Conservation (phyloP, 768 basidiomycete species). For the Mycena venus region DNA sequence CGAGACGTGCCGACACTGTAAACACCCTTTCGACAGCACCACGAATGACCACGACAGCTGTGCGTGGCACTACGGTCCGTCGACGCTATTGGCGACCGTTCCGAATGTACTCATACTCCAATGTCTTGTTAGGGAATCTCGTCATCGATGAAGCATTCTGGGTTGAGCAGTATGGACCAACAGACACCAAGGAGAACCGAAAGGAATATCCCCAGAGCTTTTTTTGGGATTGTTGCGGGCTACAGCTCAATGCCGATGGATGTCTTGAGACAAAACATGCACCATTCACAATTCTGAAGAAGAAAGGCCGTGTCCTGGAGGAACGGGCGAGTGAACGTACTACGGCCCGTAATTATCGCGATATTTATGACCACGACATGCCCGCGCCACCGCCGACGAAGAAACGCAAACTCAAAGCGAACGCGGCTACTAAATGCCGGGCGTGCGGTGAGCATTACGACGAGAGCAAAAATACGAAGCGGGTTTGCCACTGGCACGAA, state of each 20-base stretch:
- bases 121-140: conserved; percentile 3
- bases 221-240: conserved; percentile 22
- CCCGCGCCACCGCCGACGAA: not conserved
- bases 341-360: not conserved
- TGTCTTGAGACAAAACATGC: not conserved
- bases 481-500: conserved; percentile 12
- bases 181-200: conserved; percentile 10
- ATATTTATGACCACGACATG: not conserved
- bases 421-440: not conserved
- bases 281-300: not conserved
- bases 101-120: too few relatives aligned
- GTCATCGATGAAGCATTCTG: not conserved
- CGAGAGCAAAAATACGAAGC: not conserved
- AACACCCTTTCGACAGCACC: too few relatives aligned
- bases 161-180: not conserved
- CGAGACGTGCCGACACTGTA: too few relatives aligned
- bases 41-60: conserved; percentile 1
- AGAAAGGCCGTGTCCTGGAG: not conserved
- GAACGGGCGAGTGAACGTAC: not conserved
- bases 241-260: conserved; percentile 7
- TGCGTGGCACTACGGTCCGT: conserved; percentile 16
- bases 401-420: conserved; percentile 8
- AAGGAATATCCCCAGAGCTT: not conserved
- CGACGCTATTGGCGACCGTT: too few relatives aligned
- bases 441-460: conserved; percentile 6